Conservation (phyloP, 2,329 filamentous ascomycete species). For the Colletotrichum truncatum region DNA sequence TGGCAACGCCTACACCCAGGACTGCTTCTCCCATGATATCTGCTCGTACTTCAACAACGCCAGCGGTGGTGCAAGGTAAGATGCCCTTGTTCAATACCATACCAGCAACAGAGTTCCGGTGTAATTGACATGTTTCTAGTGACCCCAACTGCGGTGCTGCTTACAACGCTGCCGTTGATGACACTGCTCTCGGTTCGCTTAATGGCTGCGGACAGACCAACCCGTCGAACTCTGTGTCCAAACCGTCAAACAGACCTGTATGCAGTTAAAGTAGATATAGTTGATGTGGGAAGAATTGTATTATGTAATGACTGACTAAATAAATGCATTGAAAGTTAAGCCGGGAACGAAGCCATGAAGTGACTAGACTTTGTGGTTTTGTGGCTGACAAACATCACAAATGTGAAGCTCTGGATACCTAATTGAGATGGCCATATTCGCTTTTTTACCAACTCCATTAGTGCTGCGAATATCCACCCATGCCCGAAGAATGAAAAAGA, state of each 20-base stretch:
- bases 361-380: no score
- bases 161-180: constrained; percentile 52
- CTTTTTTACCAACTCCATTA: no score
- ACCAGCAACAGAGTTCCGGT: background rate
- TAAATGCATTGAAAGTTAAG: no score
- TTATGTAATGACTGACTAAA: no score
- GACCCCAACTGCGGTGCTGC: constrained; percentile 58
- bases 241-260: constrained; percentile 38
- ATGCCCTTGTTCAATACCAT: background rate
- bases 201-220: constrained; percentile 47
- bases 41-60: constrained; percentile 61
- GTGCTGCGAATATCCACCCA: no score
- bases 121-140: constrained; percentile 39
- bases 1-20: constrained; percentile 59
- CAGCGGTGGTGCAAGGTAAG: constrained; percentile 54
- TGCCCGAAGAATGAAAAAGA: no score
- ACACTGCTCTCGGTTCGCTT: constrained; percentile 46
- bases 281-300: no score
- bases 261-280: constrained; percentile 36
- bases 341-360: no score
- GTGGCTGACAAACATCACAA: no score
- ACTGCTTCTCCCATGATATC: constrained; percentile 60
- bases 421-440: no score
- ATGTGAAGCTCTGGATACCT: no score
- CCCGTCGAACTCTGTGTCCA: constrained; percentile 37